Percentiles rank a stretch among this genome's conserved stretches.
Evolutionary conservation across 2,329 filamentous ascomycete genomes (phyloP).

Genomic region (Blumeria graminis): DNA sequence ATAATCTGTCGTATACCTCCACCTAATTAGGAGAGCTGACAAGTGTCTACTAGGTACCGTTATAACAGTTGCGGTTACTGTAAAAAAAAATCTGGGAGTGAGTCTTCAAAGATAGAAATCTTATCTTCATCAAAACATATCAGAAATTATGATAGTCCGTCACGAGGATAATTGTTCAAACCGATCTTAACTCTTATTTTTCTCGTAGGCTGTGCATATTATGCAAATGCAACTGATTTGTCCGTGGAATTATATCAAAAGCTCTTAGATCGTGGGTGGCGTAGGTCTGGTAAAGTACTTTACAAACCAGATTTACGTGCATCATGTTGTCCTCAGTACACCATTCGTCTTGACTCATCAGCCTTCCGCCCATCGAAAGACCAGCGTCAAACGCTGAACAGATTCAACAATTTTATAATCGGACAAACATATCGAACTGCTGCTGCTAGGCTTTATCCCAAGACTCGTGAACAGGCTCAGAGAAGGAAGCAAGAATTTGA

Average conservation of each 20-base stretch:
- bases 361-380: conserved; percentile 42
- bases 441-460: conserved; percentile 37
- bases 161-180: background rate
- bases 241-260: conserved; percentile 44
- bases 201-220: conserved; percentile 44
- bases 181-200: conserved; percentile 6
- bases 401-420: conserved; percentile 47
- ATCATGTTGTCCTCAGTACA: conserved; percentile 85
- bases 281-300: conserved; percentile 43
- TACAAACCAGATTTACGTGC: conserved; percentile 57
- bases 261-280: conserved; percentile 54
- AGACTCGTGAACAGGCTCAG: conserved; percentile 38
- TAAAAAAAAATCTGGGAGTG: conserved; percentile 12
- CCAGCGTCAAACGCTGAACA: conserved; percentile 52
- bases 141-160: background rate
- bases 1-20: no score
- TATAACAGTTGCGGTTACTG: conserved; percentile 14
- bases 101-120: conserved; percentile 10
- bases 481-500: conserved; percentile 43
- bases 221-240: conserved; percentile 35
- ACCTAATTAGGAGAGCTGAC: no score
- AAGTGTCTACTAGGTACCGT: conserved; percentile 7
- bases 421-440: conserved; percentile 44
- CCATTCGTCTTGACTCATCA: conserved; percentile 44
- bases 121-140: background rate